phyloP scores from a whole-genome alignment of 208 protist genomes.

The Crithidia bombi region DNA sequence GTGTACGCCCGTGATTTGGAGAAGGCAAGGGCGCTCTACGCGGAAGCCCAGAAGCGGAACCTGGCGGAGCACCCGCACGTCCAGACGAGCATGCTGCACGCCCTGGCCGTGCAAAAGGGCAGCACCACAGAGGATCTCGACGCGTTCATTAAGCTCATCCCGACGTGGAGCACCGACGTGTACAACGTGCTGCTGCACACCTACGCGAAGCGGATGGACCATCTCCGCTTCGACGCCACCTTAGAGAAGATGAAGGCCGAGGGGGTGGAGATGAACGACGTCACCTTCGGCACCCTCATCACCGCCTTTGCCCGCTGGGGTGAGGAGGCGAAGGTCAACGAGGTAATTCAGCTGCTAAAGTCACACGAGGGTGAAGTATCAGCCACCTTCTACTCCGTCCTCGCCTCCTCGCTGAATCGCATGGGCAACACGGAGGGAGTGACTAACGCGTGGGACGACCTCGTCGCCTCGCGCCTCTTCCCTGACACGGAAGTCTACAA shows the following conservation, averaged over 20 bases:
- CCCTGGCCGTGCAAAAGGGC: slow-evolving; percentile 36
- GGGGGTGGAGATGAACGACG: slow-evolving; percentile 83
- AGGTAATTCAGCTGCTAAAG: slow-evolving; percentile 81
- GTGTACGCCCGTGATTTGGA: slow-evolving; percentile 56
- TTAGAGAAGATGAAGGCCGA: slow-evolving; percentile 84
- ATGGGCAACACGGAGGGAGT: slow-evolving; percentile 82
- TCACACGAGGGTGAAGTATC: slow-evolving; percentile 76
- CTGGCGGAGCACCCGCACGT: slow-evolving; percentile 83
- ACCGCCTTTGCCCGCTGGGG: slow-evolving; percentile 85
- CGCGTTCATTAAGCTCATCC: slow-evolving; percentile 54
- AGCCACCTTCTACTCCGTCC: slow-evolving; percentile 83
- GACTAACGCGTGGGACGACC: slow-evolving; percentile 86
- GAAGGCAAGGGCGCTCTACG: slow-evolving; percentile 56
- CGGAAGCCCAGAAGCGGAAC: slow-evolving; percentile 65
- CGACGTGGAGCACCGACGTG: slow-evolving; percentile 72
- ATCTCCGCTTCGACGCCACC: slow-evolving; percentile 62
- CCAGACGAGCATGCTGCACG: slow-evolving; percentile 83
- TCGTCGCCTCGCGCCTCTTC: slow-evolving; percentile 81
- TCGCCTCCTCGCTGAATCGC: slow-evolving; percentile 80
- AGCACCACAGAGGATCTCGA: slow-evolving; percentile 29
- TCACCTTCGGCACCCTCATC: slow-evolving; percentile 90
- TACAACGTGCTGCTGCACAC: slow-evolving; percentile 90
- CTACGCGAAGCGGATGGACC: slow-evolving; percentile 73
- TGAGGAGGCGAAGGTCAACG: slow-evolving; percentile 63
- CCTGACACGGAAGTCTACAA: slow-evolving; percentile 90